Evolutionary conservation across 768 basidiomycete species (phyloP), one percentile per base, ranked within the genome.

Genomic region (Mycena chlorophos): DNA sequence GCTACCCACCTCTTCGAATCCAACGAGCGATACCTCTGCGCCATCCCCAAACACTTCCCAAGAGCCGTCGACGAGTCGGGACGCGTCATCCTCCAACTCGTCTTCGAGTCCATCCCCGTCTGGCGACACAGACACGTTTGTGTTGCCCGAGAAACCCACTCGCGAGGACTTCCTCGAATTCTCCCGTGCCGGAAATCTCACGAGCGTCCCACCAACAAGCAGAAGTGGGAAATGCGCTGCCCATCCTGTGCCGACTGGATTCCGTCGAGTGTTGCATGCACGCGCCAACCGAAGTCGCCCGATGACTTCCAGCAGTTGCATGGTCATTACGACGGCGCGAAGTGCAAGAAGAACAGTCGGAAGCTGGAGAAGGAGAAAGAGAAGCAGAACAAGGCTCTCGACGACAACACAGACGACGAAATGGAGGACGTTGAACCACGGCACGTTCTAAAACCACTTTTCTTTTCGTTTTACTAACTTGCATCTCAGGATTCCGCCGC

Each of bases 151-250:
- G 10, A 14, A 34, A 20, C 4, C 50, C 13, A 25, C 40, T 10
- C 31, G 39, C 40, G 52, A 45, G 17, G 43, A 25, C 29, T 46
- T 29, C 19, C 29, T 52, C 2, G 1, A 34, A 3, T 28, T 34
- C 14, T 42, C 42, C 22, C 5, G 31, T 2, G n/a, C 40, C 13
- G 52, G 52, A 6, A 28, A 52, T 4, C 13, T 52, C 19, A 16
- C n/a, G 22, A 19, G 31, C 31, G 31, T 8, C 31, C 31, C 22
- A 20, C 52, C 40, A 3, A 26, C 2, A 30, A 28, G 52, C 14
- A 16, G 5, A n/a, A 22, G 19, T 54, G 52, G 52, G 45, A 48
- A 23, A 19, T 54, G 1, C 14, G 47, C 12, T 55, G 54, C 28
- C 8, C 10, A 4, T 34, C 23, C 17, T 55, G 54, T 28, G 25